Evolutionary conservation across 139 green algal genomes (phyloP), one percentile per base, ranked within the genome.

Genomic region (Volvox africanus): DNA sequence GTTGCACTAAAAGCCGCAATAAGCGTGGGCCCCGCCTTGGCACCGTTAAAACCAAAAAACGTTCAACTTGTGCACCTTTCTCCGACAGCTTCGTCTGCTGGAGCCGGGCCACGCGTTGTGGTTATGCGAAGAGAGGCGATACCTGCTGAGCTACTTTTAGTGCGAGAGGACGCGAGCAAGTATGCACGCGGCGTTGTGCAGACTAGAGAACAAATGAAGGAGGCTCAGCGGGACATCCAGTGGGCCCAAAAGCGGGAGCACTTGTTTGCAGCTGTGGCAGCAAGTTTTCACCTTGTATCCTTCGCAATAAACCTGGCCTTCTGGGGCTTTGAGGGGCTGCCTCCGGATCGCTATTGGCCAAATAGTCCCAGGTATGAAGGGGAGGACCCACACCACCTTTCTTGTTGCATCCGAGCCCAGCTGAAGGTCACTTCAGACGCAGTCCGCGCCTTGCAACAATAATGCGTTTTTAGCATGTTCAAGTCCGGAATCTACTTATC

Each of bases 261-360:
- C 0, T n/a, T 91, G n/a, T 84, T 96, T 35, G 92, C 94, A 32
- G 92, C 87, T 14, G 84, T 91, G 30, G 94, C 93, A 9, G 94
- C 94, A 37, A 92, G 94, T 30, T 79, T 94, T 26, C 94, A 96
- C 55, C 19, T 96, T 0, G 84, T 82, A 2, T n/a, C 92, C 24
- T 96, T 96, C 86, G 86, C 91, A 0, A 92, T 92, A 30, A 96
- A 96, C 75, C 87, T 96, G 3, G 91, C 94, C 11, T 96, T 96
- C 88, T 95, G 92, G 92, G 91, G 91, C 80, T 92, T 91, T 22
- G 94, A 96, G 61, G 94, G 94, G 33, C 94, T 92, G 89, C 91
- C 94, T 0, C 88, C 89, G 17, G 94, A 96, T 83, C 90, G 92
- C 35, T 95, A 95, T 84, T 93, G 89, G 82, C 92, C 92, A n/a